Percentiles rank a stretch among this genome's conserved stretches.
These are phyloP conservation scores for Saccharomycopsis phalli DNA, from an alignment of 1,139 yeast genomes.

Conservation along the genomic window DNA sequence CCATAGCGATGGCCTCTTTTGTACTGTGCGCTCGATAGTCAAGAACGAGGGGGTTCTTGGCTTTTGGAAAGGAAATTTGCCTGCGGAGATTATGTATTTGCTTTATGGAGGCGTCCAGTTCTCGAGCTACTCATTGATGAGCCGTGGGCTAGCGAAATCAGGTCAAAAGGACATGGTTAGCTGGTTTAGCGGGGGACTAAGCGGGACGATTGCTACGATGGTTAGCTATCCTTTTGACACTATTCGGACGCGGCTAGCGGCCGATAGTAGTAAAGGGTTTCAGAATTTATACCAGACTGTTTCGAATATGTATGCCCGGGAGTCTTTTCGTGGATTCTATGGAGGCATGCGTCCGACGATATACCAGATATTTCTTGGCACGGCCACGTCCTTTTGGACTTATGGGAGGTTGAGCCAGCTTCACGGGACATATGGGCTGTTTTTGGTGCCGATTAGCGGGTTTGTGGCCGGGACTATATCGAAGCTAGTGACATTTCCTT, in stretches of 20 bases:
- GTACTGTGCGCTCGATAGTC: conserved; percentile 32
- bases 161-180: conserved; percentile 8
- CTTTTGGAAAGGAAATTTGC: conserved; percentile 92
- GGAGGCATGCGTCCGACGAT: conserved; percentile 58
- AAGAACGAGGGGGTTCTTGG: conserved; percentile 49
- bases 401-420: conserved; percentile 32
- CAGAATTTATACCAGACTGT: conserved; percentile 30
- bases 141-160: neutral
- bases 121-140: conserved; percentile 47
- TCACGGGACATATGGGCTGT: conserved; percentile 25
- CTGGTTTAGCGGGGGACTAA: conserved; percentile 55
- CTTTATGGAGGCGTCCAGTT: conserved; percentile 83
- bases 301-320: conserved; percentile 34
- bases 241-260: conserved; percentile 74
- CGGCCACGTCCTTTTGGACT: conserved; percentile 62
- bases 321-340: conserved; percentile 52
- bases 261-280: conserved; percentile 38
- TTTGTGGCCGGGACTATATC: conserved; percentile 68
- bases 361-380: conserved; percentile 52
- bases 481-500: conserved; percentile 71
- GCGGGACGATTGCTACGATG: conserved; percentile 69
- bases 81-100: conserved; percentile 81
- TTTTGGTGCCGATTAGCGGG: conserved; percentile 41
- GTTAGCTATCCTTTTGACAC: conserved; percentile 84
- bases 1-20: conserved; percentile 24